These are phyloP conservation scores for Albugo laibachii DNA, from an alignment of 352 stramenopile species.

Conservation along the genomic window DNA sequence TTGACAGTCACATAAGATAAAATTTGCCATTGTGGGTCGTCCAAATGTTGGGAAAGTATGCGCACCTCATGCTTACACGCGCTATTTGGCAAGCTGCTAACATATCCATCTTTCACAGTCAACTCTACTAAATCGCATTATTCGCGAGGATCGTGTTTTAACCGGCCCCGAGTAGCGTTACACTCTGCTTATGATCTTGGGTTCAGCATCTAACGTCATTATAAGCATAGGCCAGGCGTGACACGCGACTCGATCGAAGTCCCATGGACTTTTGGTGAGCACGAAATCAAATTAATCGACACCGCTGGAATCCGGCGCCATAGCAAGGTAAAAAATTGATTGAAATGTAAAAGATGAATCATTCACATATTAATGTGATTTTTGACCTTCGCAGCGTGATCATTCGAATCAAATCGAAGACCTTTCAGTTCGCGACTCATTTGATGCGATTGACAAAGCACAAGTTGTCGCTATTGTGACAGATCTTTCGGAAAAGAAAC, in stretches of 20 bases:
- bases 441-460: constrained; percentile 58
- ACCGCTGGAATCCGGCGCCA: constrained; percentile 65
- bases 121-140: constrained; percentile 63
- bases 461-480: constrained; percentile 67
- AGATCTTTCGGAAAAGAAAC: constrained; percentile 61
- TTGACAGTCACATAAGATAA: constrained; percentile 33
- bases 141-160: constrained; percentile 58
- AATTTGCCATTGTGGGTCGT: constrained; percentile 56
- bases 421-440: constrained; percentile 59
- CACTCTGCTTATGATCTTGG: no score
- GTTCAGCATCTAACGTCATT: no score
- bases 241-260: constrained; percentile 70
- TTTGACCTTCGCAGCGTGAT: constrained; percentile 15
- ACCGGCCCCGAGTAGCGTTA: constrained; percentile 55
- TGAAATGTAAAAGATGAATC: no score
- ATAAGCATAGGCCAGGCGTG: constrained; percentile 31
- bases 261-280: constrained; percentile 47
- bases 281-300: constrained; percentile 60
- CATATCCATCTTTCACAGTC: constrained; percentile 12
- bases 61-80: not conserved
- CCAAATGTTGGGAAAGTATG: constrained; percentile 53
- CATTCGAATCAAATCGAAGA: constrained; percentile 72
- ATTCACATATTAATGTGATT: not conserved
- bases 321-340: constrained; percentile 21
- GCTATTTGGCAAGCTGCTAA: not conserved